Evolutionary conservation across 1,284 basidiomycete species (phyloP).

Genomic region (Ceratobasidium sp.): DNA sequence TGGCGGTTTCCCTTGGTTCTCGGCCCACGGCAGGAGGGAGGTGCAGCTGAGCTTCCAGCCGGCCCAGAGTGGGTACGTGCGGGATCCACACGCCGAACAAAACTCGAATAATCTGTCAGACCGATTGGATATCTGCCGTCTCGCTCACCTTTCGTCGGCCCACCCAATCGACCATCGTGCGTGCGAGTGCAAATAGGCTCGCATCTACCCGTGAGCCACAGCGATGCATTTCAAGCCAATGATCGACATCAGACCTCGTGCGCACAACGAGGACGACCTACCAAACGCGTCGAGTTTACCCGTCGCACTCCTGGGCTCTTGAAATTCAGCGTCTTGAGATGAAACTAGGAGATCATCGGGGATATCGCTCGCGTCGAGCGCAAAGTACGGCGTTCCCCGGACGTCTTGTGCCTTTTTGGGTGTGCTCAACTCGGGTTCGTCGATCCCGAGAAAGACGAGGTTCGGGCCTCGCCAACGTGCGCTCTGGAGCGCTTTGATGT

Average conservation of each 20-base stretch:
- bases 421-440: slow-evolving; percentile 68
- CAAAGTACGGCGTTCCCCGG: slow-evolving; percentile 77
- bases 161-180: slow-evolving; percentile 91
- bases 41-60: slow-evolving; percentile 93
- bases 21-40: slow-evolving; percentile 72
- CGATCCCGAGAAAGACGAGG: slow-evolving; percentile 78
- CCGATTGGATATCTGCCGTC: slow-evolving; percentile 38
- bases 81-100: slow-evolving; percentile 86
- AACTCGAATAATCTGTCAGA: slow-evolving; percentile 58
- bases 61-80: slow-evolving; percentile 82
- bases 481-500: slow-evolving; percentile 62
- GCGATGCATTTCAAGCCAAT: not conserved
- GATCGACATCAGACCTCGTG: slow-evolving; percentile 39
- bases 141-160: slow-evolving; percentile 71
- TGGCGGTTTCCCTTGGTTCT: slow-evolving; percentile 64
- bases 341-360: slow-evolving; percentile 52
- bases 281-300: slow-evolving; percentile 43
- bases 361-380: slow-evolving; percentile 71
- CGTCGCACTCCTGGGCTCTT: slow-evolving; percentile 71
- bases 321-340: slow-evolving; percentile 58
- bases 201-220: slow-evolving; percentile 60
- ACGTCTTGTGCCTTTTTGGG: slow-evolving; percentile 59
- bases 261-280: slow-evolving; percentile 42
- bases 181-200: slow-evolving; percentile 74
- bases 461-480: slow-evolving; percentile 64